phyloP scores from a whole-genome alignment of 2,329 filamentous ascomycete species.

The Paecilomyces variotii region DNA sequence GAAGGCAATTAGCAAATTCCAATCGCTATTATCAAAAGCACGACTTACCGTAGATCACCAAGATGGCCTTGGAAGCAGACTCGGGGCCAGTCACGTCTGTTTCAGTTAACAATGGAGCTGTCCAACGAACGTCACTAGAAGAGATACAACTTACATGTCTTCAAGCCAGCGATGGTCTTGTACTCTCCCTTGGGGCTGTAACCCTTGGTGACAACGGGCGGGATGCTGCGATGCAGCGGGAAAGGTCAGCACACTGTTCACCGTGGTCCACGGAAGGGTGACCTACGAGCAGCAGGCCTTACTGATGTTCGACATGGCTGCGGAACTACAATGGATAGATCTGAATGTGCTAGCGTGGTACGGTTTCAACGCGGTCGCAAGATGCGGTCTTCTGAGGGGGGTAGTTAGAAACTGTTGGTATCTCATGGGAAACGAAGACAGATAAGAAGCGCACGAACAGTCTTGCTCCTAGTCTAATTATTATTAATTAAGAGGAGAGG shows the following conservation, averaged over 20 bases:
- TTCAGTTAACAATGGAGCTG: background rate
- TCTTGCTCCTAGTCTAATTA: background rate
- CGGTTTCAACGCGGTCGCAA: slow-evolving; percentile 7
- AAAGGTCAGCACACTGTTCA: background rate
- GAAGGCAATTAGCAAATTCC: background rate
- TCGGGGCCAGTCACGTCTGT: slow-evolving; percentile 50
- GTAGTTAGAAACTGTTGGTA: slow-evolving; percentile 16
- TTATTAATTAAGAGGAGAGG: background rate
- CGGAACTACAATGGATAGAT: slow-evolving; percentile 15
- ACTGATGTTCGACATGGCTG: slow-evolving; percentile 33
- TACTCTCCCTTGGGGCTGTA: slow-evolving; percentile 54
- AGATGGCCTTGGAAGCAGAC: slow-evolving; percentile 48
- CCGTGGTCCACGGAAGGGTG: background rate
- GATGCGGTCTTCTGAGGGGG: slow-evolving; percentile 14
- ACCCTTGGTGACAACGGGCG: slow-evolving; percentile 32
- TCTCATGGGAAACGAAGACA: slow-evolving; percentile 6
- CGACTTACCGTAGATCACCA: slow-evolving; percentile 44
- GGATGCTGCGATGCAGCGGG: slow-evolving; percentile 24
- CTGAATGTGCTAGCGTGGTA: slow-evolving; percentile 3
- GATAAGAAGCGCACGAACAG: background rate
- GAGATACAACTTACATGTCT: slow-evolving; percentile 43
- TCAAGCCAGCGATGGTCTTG: slow-evolving; percentile 52
- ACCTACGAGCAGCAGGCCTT: slow-evolving; percentile 39
- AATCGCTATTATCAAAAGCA: background rate
- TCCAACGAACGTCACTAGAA: background rate